Conservation (phyloP, 495 filamentous ascomycete genomes). For the Antarctomyces pellizariae region DNA sequence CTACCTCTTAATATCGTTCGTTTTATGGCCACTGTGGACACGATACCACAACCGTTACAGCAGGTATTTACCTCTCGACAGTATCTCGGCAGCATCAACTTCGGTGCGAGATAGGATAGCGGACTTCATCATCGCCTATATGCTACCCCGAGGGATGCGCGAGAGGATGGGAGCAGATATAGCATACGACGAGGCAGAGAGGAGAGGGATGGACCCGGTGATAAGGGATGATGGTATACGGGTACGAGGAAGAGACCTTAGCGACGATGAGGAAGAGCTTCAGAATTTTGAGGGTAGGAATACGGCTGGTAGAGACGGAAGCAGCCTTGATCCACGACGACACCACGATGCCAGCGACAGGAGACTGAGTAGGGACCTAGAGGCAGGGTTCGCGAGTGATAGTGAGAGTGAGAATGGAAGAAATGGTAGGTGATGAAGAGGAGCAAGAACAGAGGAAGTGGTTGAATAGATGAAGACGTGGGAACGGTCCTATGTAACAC, state of each 20-base stretch:
- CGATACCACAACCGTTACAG: constrained; percentile 51
- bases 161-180: too few relatives aligned
- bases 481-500: background rate
- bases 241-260: constrained; percentile 32
- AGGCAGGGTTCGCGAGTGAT: constrained; percentile 66
- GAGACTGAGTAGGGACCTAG: constrained; percentile 58
- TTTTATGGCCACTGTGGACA: constrained; percentile 52
- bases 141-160: too few relatives aligned
- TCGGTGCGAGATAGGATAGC: constrained; percentile 38
- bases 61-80: constrained; percentile 43
- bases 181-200: too few relatives aligned
- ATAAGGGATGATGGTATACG: constrained; percentile 12
- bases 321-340: constrained; percentile 14
- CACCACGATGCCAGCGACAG: constrained; percentile 18
- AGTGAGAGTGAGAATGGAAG: too few relatives aligned
- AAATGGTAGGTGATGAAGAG: too few relatives aligned
- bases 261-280: constrained; percentile 44
- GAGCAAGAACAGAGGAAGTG: constrained; percentile 7
- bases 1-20: constrained; percentile 46
- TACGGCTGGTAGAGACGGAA: constrained; percentile 24
- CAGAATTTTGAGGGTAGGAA: constrained; percentile 35
- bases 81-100: constrained; percentile 30
- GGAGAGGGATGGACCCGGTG: constrained; percentile 32
- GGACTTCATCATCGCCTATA: constrained; percentile 25
- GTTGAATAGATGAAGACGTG: constrained; percentile 10